phyloP scores from a whole-genome alignment of 2,329 filamentous ascomycete genomes.

The Xylariales sp. region DNA sequence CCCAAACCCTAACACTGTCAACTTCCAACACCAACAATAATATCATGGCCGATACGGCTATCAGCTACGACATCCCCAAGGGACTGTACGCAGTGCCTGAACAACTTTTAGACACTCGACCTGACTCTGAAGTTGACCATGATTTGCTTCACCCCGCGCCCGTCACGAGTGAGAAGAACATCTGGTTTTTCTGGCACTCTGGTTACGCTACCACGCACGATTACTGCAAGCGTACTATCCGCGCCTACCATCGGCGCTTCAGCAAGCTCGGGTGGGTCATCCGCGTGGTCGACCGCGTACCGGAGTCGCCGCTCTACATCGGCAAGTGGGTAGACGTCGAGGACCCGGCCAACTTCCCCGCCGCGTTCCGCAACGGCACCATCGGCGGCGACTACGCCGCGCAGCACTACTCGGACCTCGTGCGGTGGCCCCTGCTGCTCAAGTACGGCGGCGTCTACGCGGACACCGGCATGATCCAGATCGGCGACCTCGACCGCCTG shows the following conservation, averaged over 20 bases:
- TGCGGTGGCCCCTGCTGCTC: slow-evolving; percentile 52
- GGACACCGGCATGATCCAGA: slow-evolving; percentile 52
- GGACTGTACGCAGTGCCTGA: slow-evolving; percentile 36
- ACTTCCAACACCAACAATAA: too few species aligned
- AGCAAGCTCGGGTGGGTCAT: slow-evolving; percentile 46
- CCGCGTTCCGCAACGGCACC: slow-evolving; percentile 42
- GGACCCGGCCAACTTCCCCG: slow-evolving; percentile 39
- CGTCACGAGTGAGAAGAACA: slow-evolving; percentile 41
- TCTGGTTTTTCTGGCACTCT: slow-evolving; percentile 56
- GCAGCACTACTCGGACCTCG: slow-evolving; percentile 55
- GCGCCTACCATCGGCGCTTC: slow-evolving; percentile 50
- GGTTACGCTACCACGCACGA: slow-evolving; percentile 44
- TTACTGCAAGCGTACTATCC: slow-evolving; percentile 48
- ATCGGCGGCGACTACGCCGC: slow-evolving; percentile 43
- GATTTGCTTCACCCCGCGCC: slow-evolving; percentile 33
- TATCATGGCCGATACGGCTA: too few species aligned
- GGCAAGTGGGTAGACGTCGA: slow-evolving; percentile 42
- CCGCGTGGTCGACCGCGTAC: slow-evolving; percentile 42
- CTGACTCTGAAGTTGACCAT: slow-evolving; percentile 40
- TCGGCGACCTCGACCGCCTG: slow-evolving; percentile 50
- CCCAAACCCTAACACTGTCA: too few species aligned
- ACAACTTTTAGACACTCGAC: slow-evolving; percentile 36
- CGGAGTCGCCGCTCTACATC: slow-evolving; percentile 41
- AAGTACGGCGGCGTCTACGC: slow-evolving; percentile 54
- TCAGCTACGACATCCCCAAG: slow-evolving; percentile 26